Evolutionary conservation across 768 basidiomycete species (phyloP).

Genomic region (Trametes cinnabarina): DNA sequence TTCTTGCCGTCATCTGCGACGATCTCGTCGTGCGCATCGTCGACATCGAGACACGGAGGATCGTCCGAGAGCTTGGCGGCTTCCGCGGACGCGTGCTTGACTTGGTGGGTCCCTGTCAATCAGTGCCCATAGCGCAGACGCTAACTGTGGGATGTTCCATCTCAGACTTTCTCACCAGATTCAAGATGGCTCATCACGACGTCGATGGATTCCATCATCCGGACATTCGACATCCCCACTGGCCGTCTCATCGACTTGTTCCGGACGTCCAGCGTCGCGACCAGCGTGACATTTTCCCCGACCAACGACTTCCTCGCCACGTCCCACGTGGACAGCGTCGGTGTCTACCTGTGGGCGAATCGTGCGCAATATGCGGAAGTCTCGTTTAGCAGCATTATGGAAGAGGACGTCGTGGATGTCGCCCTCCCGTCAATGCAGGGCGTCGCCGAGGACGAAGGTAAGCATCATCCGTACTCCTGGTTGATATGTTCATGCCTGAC

Average conservation of each 20-base stretch:
- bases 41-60: conserved; percentile 84
- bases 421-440: conserved; percentile 85
- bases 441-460: conserved; percentile 76
- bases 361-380: conserved; percentile 91
- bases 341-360: conserved; percentile 97
- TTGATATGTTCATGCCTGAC: background rate
- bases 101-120: conserved; percentile 51
- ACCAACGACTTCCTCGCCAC: conserved; percentile 96
- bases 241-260: conserved; percentile 92
- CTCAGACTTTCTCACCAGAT: conserved; percentile 89
- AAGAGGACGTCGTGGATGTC: conserved; percentile 63
- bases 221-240: conserved; percentile 95
- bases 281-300: conserved; percentile 89
- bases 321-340: conserved; percentile 90
- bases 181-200: conserved; percentile 90
- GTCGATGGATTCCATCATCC: conserved; percentile 86
- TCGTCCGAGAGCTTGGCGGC: conserved; percentile 87
- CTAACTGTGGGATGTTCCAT: background rate
- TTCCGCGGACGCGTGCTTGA: conserved; percentile 87
- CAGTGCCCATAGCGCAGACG: background rate
- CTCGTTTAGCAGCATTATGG: conserved; percentile 73
- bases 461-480: conserved; percentile 20
- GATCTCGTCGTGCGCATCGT: conserved; percentile 83
- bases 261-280: conserved; percentile 81
- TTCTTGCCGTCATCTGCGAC: conserved; percentile 82